Base-by-base conservation (phyloP, 2,329 filamentous ascomycete genomes). In the Penicillium griseofulvum region DNA sequence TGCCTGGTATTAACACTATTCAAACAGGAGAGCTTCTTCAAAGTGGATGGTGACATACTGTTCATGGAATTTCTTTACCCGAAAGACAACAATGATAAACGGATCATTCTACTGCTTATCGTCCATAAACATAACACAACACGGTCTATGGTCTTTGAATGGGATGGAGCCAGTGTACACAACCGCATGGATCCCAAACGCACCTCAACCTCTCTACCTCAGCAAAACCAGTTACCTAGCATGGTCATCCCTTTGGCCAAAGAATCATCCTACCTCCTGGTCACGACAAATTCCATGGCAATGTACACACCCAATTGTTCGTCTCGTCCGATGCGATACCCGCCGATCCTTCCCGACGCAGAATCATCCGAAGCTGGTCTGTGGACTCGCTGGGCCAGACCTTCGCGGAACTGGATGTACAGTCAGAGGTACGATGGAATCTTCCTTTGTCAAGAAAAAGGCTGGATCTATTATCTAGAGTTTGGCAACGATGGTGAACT, bases 391-490 rank as follows among this genome's bases (percentile, higher is more conserved):
- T 99, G 93, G 92, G 85, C 90, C 28, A 84, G 90, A 56, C 89
- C 91, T 2, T 82, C 85, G 56, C 86, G 93, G 8, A 81, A 85
- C 24, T 81, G 81, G 56, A 74, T 78, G 12, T 88, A 87, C 61
- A 82, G 83, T 49, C 76, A 82, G 51, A 80, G 78, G 17, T 85
- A 86, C 34, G 94, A 97, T 67, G 85, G 87, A 56, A 85, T 97
- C 46, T 96, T 94, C 67, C 77, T 99, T 16, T 89, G 88, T 11
- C 85, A 92, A 52, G 93, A 97, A 74, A 93, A 97, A 68, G 94
- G 94, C 3, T 78, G 87, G 46, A 81, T 97, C 10, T 83, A 87
- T 51, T 89, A 88, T 60, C 74, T 93, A 5, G 86, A 91, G 61
- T 84, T 90, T 55, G 82, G 83, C 41, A 80, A 80, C 31, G 71